These are phyloP conservation scores for Puccinia polysora DNA, from an alignment of 1,284 basidiomycete species.

Conservation along the genomic window DNA sequence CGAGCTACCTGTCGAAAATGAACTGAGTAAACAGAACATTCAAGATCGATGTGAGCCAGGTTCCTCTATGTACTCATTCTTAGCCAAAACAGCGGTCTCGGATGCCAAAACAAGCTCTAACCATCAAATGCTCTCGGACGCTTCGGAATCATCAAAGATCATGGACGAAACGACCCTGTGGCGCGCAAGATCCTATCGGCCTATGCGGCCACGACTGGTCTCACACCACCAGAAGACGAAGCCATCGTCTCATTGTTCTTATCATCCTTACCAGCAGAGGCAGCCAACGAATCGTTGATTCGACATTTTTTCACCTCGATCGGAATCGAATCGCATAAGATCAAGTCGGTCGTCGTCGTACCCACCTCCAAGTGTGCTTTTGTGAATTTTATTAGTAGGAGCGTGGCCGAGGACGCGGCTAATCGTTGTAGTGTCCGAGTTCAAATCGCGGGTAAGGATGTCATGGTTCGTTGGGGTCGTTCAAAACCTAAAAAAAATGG, in stretches of 20 bases:
- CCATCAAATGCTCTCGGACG: too few relatives aligned
- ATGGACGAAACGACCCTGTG: conserved; percentile 83
- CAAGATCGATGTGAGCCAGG: conserved; percentile 65
- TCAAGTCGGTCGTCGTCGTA: conserved; percentile 82
- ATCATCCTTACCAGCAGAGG: conserved; percentile 69
- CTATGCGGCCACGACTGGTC: conserved; percentile 70
- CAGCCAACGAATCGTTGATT: conserved; percentile 67
- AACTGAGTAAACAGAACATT: conserved; percentile 81
- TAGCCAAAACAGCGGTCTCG: background rate
- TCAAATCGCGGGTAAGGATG: conserved; percentile 70
- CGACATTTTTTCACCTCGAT: conserved; percentile 73
- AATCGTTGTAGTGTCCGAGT: conserved; percentile 80
- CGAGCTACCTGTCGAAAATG: conserved; percentile 77
- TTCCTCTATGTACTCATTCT: background rate
- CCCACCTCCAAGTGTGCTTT: conserved; percentile 87
- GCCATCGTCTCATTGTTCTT: conserved; percentile 82
- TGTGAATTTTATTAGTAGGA: conserved; percentile 80
- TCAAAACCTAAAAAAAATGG: conserved; percentile 60
- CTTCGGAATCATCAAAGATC: too few relatives aligned
- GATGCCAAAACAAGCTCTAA: background rate
- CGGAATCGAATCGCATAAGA: conserved; percentile 62
- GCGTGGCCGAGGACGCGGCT: conserved; percentile 76
- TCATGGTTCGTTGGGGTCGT: conserved; percentile 76
- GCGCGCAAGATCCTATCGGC: conserved; percentile 75
- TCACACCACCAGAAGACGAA: conserved; percentile 82